Conservation (phyloP, 2,329 filamentous ascomycete genomes). For the Epichloe aotearoae region DNA sequence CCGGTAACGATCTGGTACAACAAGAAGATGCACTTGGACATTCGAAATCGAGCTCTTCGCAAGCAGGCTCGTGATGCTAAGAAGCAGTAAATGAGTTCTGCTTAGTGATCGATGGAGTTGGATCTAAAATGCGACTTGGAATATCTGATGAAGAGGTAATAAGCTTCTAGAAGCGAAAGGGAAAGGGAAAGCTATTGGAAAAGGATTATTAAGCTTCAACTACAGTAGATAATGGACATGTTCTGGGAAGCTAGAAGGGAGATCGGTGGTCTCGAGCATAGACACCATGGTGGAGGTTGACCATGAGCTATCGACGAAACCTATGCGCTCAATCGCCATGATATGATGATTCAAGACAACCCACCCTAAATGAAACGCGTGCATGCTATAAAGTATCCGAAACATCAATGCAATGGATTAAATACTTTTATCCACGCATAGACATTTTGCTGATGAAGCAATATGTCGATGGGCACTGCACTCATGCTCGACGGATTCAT, state of each 20-base stretch:
- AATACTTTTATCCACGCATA: no score
- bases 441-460: no score
- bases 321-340: no score
- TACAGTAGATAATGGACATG: neutral
- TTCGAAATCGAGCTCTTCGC: slow-evolving; percentile 66
- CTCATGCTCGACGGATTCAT: neutral
- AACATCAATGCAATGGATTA: no score
- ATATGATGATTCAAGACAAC: no score
- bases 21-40: slow-evolving; percentile 64
- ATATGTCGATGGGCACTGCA: no score
- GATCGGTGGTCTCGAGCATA: no score
- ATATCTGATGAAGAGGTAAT: neutral
- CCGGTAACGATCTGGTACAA: slow-evolving; percentile 35
- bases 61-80: slow-evolving; percentile 76
- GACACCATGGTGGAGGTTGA: no score
- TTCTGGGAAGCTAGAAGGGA: neutral
- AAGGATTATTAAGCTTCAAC: neutral
- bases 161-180: neutral
- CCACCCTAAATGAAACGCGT: no score
- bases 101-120: neutral
- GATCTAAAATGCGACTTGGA: neutral
- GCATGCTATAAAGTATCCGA: no score
- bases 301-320: no score
- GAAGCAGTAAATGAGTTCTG: slow-evolving; percentile 33
- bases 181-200: neutral